Evolutionary conservation across 768 basidiomycete genomes (phyloP), one percentile per base, ranked within the genome.

Genomic region (Hygrocybe punicea): DNA sequence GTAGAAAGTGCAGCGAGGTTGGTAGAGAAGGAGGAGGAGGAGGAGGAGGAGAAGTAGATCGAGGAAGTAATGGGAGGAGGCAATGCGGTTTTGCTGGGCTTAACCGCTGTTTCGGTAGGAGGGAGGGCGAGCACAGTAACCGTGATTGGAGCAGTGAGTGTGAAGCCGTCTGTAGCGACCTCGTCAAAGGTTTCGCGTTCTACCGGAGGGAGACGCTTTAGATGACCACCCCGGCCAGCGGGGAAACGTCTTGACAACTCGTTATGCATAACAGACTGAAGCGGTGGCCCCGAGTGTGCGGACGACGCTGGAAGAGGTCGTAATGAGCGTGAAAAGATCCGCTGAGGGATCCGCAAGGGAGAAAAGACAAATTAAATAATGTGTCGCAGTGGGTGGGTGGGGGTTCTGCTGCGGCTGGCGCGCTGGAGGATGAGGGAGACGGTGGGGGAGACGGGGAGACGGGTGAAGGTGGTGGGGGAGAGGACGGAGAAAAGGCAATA

Each of bases 111-210:
- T 21, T 21, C 5, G 8, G 34, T 3, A 55, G 44, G 13, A 1
- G 44, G 8, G 19, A 21, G 16, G 13, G 14, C 19, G 25, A 54
- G 7, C 13, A 39, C 25, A 36, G 59, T 57, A 23, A 60, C 10
- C 10, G 59, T 60, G 17, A 60, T 37, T 35, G 59, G 59, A 44
- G 40, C 55, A 16, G 59, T 60, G 36, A 60, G 55, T 16, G 34
- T n/a, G 42, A 47, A 47, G 35, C 35, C 55, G 17, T 47, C 47
- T 44, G 33, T 25, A 40, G 17, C 25, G 44, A 33, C 42, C 25
- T 23, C n/a, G 44, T 17, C 25, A 33, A 10, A 17, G 16, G n/a
- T 19, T 17, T 17, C 55, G 39, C 16, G 37, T 11, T 19, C 29
- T 13, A 17, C 17, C 45, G 2, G 11, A 23, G 7, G 6, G 45